phyloP scores from a whole-genome alignment of 179 eudicot species.

The Monotropa hypopitys region DNA sequence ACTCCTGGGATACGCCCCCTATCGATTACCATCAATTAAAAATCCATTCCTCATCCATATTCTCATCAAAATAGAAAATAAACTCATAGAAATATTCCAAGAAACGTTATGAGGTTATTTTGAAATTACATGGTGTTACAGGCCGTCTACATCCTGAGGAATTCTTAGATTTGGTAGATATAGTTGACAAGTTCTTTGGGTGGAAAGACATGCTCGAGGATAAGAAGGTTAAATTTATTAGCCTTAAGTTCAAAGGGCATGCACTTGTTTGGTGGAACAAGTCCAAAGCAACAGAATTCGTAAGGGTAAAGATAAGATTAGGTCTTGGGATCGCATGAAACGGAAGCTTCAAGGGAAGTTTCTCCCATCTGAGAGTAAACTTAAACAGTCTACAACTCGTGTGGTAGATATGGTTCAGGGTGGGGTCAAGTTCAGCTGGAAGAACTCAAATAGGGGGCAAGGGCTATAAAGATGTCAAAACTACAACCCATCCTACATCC shows the following conservation, averaged over 20 bases:
- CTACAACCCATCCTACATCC: not conserved
- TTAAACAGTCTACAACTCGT: not conserved
- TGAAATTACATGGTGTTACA: not conserved
- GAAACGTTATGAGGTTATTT: too few relatives aligned
- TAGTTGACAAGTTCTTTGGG: not conserved
- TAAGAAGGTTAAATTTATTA: not conserved
- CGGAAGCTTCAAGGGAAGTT: not conserved
- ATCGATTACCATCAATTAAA: too few relatives aligned
- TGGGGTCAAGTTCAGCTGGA: not conserved
- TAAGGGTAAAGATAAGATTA: not conserved
- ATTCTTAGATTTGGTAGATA: not conserved
- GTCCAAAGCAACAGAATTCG: not conserved
- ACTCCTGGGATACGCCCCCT: too few relatives aligned
- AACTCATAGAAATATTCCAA: too few relatives aligned
- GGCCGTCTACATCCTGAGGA: not conserved
- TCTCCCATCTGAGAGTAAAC: not conserved
- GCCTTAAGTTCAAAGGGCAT: not conserved
- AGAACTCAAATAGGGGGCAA: not conserved
- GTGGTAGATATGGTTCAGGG: not conserved
- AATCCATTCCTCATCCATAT: too few relatives aligned
- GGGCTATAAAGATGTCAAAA: not conserved
- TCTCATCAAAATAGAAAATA: too few relatives aligned
- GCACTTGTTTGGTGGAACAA: not conserved
- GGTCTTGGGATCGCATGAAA: not conserved
- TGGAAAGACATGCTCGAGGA: not conserved